A percentile compares a stretch with the other conserved stretches of the same genome.
Conservation (phyloP, 2,329 filamentous ascomycete genomes). For the Clonostachys solani region DNA sequence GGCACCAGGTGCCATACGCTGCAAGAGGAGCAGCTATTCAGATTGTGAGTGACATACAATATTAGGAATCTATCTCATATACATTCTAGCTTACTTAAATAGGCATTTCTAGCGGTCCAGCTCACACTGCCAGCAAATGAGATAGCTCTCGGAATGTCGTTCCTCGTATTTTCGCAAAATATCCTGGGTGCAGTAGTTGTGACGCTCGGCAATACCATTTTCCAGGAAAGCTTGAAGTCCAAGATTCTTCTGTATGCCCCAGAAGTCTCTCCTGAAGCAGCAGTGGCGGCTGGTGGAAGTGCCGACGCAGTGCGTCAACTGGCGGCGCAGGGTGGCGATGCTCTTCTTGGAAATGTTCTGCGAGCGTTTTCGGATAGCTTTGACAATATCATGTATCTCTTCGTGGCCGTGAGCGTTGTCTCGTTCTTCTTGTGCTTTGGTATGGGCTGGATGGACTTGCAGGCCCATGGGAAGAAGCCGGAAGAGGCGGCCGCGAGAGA, state of each 20-base stretch:
- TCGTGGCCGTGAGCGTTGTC: constrained; percentile 2
- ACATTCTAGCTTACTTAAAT: constrained; percentile 4
- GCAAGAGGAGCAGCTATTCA: neutral
- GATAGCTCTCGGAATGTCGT: constrained; percentile 6
- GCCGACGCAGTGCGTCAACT: constrained; percentile 7
- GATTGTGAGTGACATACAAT: constrained; percentile 5
- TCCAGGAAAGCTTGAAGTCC: constrained; percentile 3
- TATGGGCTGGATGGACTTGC: constrained; percentile 12
- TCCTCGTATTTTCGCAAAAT: constrained; percentile 29
- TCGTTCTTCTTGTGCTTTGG: constrained; percentile 6
- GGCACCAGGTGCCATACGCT: constrained; percentile 41
- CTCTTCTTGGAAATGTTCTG: neutral
- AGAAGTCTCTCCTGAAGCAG: constrained; percentile 3
- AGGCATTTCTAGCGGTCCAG: constrained; percentile 7
- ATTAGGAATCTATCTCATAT: constrained; percentile 2
- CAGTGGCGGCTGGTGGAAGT: constrained; percentile 10
- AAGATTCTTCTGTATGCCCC: constrained; percentile 4
- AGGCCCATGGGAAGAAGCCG: neutral
- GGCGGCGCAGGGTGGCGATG: constrained; percentile 1
- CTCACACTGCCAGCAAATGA: neutral
- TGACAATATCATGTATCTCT: constrained; percentile 6
- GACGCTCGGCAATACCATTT: constrained; percentile 10
- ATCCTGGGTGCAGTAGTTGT: constrained; percentile 25
- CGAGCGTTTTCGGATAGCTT: constrained; percentile 6
- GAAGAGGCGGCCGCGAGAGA: neutral